Percentiles rank a stretch among this genome's conserved stretches.
phyloP scores from a whole-genome alignment of 768 basidiomycete species.

The Auricularia auricula-judae region DNA sequence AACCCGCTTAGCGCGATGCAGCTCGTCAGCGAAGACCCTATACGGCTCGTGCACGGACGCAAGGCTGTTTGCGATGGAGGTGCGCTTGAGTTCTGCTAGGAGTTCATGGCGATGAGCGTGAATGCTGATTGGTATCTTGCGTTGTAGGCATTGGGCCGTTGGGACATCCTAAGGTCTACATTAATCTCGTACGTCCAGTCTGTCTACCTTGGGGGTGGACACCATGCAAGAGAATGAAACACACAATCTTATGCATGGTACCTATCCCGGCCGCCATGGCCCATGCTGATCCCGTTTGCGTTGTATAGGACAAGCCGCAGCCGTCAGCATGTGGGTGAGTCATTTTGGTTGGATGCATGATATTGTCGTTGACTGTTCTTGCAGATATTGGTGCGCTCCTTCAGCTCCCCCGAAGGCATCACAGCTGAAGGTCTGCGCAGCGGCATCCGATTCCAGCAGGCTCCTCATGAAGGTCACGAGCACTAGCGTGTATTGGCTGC shows the following conservation, averaged over 20 bases:
- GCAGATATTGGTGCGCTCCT: constrained; percentile 26
- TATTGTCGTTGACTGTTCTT: constrained; percentile 2
- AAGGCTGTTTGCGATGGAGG: constrained; percentile 94
- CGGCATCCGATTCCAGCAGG: constrained; percentile 84
- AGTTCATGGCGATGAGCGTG: not conserved
- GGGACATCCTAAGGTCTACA: constrained; percentile 93
- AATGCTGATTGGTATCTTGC: not conserved
- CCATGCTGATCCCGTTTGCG: not conserved
- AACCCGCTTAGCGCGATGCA: constrained; percentile 86
- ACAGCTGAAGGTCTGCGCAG: constrained; percentile 28
- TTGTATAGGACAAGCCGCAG: constrained; percentile 69
- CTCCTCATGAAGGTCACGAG: constrained; percentile 56
- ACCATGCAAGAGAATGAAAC: not conserved
- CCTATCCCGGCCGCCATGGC: too few species aligned
- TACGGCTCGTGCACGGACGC: constrained; percentile 68
- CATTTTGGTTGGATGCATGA: constrained; percentile 7
- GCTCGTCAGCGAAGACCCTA: constrained; percentile 75
- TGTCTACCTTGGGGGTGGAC: not conserved
- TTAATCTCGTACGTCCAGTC: constrained; percentile 67
- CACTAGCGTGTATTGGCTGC: constrained; percentile 14
- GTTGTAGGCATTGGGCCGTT: constrained; percentile 78
- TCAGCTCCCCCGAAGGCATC: not conserved
- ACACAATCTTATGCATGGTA: too few species aligned
- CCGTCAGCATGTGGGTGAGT: constrained; percentile 84
- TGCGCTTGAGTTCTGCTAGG: constrained; percentile 28